Evolutionary conservation across 345 rosid genomes (phyloP), one percentile per base, ranked within the genome.

Genomic region (Eucalyptus pauciflora): DNA sequence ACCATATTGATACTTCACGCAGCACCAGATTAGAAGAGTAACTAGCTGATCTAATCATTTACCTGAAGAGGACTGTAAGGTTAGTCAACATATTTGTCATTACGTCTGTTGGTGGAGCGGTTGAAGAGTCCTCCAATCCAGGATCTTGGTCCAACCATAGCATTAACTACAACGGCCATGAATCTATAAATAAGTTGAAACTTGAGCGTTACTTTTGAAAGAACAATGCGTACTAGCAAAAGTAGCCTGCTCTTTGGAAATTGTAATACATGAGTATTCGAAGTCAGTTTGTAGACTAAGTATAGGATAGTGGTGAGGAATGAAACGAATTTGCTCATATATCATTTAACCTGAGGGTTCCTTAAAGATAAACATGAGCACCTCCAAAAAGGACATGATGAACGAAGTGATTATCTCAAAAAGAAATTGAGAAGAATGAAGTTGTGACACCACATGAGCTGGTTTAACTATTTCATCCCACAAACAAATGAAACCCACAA

Each of bases 91-190:
- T 90, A 89, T 92, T 90, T 95, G 45, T 95, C 98, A 37, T 86
- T 88, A 50, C 95, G 97, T 94, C 89, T 96, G 69, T 81, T 92
- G 85, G 90, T 87, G 67, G 92, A 85, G 88, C 98, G 98, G 91
- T 90, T 94, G 89, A 98, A 94, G 56, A 97, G 94, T 90, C 97
- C 98, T 93, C 97, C 99, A 86, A 98, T 90, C 99, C 98, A 96
- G 90, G 98, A 89, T 92, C 96, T 93, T 90, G 99, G 92, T 92
- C 99, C 99, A 96, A 94, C 96, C 97, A 95, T 96, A 94, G 96
- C 96, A 93, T 93, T 95, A 91, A 95, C 95, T 95, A 89, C 89
- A 96, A 92, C 25, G 17, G 81, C 81, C 81, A 37, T 37, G 81
- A 33, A 69, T 69, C 80, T 69, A 69, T 69, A 33, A 33, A 69